Base-by-base conservation (phyloP, 2,329 filamentous ascomycete species). In the Colletotrichum echinochloae region DNA sequence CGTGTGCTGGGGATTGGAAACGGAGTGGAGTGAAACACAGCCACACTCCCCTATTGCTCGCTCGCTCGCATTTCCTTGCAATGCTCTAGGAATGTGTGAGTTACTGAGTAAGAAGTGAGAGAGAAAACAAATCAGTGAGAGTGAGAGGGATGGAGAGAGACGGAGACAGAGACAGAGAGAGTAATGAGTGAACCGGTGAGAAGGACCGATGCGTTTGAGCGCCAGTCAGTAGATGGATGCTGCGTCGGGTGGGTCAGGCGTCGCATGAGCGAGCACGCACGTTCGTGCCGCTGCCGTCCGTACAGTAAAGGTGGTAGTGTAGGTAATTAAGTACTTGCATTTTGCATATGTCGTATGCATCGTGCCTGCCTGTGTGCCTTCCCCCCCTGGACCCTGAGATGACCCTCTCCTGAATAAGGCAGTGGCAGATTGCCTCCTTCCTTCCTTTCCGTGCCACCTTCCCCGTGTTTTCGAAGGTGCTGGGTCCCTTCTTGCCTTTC, bases 1-100 rank as follows among this genome's bases (percentile, higher is more conserved):
- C 51, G 33, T 62, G 61, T 55, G n/a, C n/a, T n/a, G n/a, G n/a
- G n/a, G 49, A 4, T 11, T 41, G 48, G 26, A 59, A 57, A 52
- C 39, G 51, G 56, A 56, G 57, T 16, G n/a, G 66, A 66, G 63
- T 70, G 67, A 70, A 46, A 70, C 67, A 70, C 67, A 70, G 67
- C 67, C 67, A 70, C 67, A 65, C 63, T 54, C 57, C 51, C 52
- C 57, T 49, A 23, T 46, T n/a, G n/a, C 35, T 37, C 30, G 30
- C 30, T 65, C 28, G 48, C 46, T 35, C 28, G 52, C 35, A 30
- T 52, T 52, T 44, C 26, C 46, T 62, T n/a, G 35, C 12, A 37
- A 51, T 54, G 30, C 16, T 41, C 20, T 46, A 35, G 3, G 28
- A 20, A 20, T 60, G 46, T 26, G 30, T 33, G n/a, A n/a, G n/a